Conservation (phyloP, 1,139 yeast species). For the Magnusiomyces tetraspermus region DNA sequence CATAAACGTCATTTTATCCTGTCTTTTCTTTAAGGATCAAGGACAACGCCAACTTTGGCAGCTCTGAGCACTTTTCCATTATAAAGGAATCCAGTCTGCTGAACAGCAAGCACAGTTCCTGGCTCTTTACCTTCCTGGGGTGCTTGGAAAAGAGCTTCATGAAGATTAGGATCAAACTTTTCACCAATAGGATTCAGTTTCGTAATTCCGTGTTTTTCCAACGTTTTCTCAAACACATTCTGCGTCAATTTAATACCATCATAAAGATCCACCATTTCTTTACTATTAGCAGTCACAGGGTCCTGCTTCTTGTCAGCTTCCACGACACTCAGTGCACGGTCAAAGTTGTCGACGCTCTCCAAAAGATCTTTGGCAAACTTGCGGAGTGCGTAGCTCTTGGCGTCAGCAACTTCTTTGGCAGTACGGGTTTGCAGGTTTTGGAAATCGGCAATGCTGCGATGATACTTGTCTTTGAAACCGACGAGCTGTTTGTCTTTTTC, state of each 20-base stretch:
- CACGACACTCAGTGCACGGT: slow-evolving; percentile 75
- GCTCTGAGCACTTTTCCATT: slow-evolving; percentile 89
- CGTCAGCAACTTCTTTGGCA: slow-evolving; percentile 75
- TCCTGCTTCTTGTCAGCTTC: slow-evolving; percentile 42
- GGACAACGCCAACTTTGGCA: slow-evolving; percentile 90
- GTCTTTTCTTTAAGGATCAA: neutral
- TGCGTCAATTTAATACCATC: slow-evolving; percentile 92
- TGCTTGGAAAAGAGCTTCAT: slow-evolving; percentile 87
- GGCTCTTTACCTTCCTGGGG: slow-evolving; percentile 86
- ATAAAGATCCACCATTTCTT: slow-evolving; percentile 64
- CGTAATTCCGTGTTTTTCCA: slow-evolving; percentile 66
- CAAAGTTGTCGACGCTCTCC: slow-evolving; percentile 85
- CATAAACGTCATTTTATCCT: too few relatives aligned
- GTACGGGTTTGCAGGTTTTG: slow-evolving; percentile 88
- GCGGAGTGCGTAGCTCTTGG: slow-evolving; percentile 84
- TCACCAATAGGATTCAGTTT: slow-evolving; percentile 81
- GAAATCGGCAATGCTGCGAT: slow-evolving; percentile 85
- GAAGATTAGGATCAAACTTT: slow-evolving; percentile 80
- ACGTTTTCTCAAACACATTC: slow-evolving; percentile 76
- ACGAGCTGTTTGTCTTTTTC: slow-evolving; percentile 74
- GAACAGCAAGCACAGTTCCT: slow-evolving; percentile 88
- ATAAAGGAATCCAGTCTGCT: slow-evolving; percentile 80
- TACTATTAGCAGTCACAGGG: slow-evolving; percentile 39
- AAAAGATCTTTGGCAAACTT: slow-evolving; percentile 86
- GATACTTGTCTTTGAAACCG: slow-evolving; percentile 71